A percentile compares a stretch with the other conserved stretches of the same genome.
phyloP scores from a whole-genome alignment of 805 yeast species.

The Candida silvicultrix region DNA sequence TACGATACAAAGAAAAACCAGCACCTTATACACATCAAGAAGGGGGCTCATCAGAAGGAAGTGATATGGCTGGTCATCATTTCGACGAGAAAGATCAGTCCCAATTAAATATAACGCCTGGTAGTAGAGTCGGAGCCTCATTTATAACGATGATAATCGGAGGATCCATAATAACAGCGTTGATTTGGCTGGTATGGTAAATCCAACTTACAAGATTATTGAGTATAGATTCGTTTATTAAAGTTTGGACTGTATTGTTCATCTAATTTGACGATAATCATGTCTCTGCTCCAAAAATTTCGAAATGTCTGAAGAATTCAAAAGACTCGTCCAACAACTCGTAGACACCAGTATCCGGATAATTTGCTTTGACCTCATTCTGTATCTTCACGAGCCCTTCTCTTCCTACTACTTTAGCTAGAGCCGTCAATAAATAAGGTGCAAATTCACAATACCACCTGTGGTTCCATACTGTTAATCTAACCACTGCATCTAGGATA shows the following conservation, averaged over 20 bases:
- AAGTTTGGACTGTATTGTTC: no score
- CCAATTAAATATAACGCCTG: constrained; percentile 36
- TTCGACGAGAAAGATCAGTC: constrained; percentile 27
- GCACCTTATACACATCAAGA: constrained; percentile 55
- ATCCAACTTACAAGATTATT: no score
- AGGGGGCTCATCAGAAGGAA: constrained; percentile 71
- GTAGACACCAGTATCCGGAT: constrained; percentile 52
- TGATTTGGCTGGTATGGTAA: constrained; percentile 1
- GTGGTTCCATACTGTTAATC: constrained; percentile 93
- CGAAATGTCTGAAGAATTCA: constrained; percentile 31
- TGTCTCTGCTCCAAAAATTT: constrained; percentile 8
- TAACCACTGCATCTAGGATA: constrained; percentile 64
- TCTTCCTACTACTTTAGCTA: constrained; percentile 58
- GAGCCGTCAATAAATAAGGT: constrained; percentile 51
- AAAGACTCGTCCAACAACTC: constrained; percentile 50
- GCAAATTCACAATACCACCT: constrained; percentile 95
- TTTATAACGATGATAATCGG: constrained; percentile 56
- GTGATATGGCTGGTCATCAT: constrained; percentile 57
- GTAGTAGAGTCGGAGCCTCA: constrained; percentile 64
- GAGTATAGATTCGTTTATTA: no score
- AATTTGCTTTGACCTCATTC: constrained; percentile 63
- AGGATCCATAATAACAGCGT: constrained; percentile 29
- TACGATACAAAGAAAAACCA: constrained; percentile 29
- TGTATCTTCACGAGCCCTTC: constrained; percentile 77
- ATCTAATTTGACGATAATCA: background rate